These are phyloP conservation scores for Salvia rosmarinus DNA, from an alignment of 257 asterid genomes.

Conservation along the genomic window DNA sequence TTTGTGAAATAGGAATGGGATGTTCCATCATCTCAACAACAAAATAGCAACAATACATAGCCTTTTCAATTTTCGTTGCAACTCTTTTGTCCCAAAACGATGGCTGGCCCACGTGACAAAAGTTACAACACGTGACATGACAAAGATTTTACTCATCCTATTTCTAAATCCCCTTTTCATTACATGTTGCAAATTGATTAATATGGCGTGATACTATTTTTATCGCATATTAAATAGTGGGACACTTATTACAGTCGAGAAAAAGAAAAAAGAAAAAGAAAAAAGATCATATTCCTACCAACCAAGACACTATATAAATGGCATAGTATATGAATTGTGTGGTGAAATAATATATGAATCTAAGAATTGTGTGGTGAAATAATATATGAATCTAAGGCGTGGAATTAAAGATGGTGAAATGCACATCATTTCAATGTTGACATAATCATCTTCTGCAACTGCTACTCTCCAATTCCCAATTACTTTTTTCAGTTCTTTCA, in stretches of 20 bases:
- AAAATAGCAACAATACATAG: not conserved
- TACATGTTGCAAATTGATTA: no score
- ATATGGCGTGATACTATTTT: not conserved
- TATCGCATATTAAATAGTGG: not conserved
- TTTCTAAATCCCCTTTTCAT: no score
- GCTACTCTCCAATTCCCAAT: constrained; percentile 43
- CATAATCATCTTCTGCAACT: constrained; percentile 27
- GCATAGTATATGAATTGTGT: no score
- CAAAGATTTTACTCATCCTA: not conserved
- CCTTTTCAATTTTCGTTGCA: constrained; percentile 6
- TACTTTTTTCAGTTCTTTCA: not conserved
- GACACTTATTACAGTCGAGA: no score
- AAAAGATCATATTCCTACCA: not conserved
- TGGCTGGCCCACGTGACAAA: constrained; percentile 21
- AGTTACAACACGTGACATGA: not conserved
- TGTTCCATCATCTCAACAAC: not conserved
- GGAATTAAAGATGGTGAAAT: constrained; percentile 31
- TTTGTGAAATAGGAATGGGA: constrained; percentile 19
- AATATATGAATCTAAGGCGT: not conserved
- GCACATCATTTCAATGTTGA: constrained; percentile 44
- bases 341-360: no score
- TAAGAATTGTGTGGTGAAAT: not conserved
- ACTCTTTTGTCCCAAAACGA: constrained; percentile 2
- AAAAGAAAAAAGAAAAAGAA: not conserved
- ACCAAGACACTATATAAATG: no score